Percentiles rank a stretch among this genome's conserved stretches.
Evolutionary conservation across 2,329 filamentous ascomycete species (phyloP).

Genomic region (Hypoxylon sp.): DNA sequence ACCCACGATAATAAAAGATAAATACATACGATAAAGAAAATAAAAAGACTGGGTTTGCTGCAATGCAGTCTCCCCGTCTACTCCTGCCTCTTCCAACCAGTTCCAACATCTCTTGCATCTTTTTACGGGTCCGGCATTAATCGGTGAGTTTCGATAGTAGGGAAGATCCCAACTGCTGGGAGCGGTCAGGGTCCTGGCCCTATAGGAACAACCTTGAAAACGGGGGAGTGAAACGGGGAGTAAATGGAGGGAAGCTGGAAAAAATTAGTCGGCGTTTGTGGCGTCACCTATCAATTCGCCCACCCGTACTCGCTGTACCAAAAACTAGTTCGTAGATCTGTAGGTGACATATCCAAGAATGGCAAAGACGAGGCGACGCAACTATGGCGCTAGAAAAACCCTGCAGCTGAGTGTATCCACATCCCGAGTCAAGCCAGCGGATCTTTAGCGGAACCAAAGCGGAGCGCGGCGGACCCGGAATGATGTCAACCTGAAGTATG

Average conservation of each 20-base stretch:
- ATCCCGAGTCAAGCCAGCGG: constrained; percentile 32
- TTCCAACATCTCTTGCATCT: constrained; percentile 13
- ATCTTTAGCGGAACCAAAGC: constrained; percentile 39
- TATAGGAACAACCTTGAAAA: constrained; percentile 8
- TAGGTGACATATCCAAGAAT: constrained; percentile 15
- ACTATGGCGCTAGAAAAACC: constrained; percentile 42
- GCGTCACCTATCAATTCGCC: constrained; percentile 39
- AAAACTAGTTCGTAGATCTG: constrained; percentile 23
- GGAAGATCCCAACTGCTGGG: constrained; percentile 29
- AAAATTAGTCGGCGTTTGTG: constrained; percentile 37
- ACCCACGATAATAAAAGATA: constrained; percentile 28
- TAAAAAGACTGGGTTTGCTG: constrained; percentile 26
- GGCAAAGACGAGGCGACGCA: constrained; percentile 41
- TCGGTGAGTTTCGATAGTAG: constrained; percentile 31
- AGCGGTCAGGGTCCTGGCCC: constrained; percentile 34
- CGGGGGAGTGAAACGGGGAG: background rate
- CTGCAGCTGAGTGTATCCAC: constrained; percentile 34
- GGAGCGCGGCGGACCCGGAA: constrained; percentile 45
- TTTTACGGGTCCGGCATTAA: constrained; percentile 29
- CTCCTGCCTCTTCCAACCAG: constrained; percentile 18
- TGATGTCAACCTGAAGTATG: constrained; percentile 44
- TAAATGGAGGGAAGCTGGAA: background rate
- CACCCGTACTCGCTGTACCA: background rate
- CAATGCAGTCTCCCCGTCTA: constrained; percentile 28
- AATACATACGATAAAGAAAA: constrained; percentile 15